These are phyloP conservation scores for Colletotrichum karsti DNA, from an alignment of 2,329 filamentous ascomycete genomes.

Conservation along the genomic window DNA sequence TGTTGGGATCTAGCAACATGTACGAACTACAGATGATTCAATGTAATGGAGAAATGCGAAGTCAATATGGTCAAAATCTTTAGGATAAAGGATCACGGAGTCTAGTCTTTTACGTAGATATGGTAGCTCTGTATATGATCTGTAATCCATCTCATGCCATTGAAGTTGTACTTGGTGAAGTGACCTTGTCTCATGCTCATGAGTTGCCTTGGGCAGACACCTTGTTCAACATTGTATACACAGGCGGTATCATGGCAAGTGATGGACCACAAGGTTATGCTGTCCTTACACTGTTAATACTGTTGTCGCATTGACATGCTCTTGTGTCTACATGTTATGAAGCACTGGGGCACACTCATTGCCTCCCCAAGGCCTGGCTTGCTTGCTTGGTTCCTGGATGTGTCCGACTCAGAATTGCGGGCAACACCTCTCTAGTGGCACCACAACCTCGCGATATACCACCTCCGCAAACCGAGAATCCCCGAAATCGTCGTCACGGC, in stretches of 20 bases:
- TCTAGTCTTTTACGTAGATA: constrained; percentile 45
- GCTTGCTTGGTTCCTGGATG: too few relatives aligned
- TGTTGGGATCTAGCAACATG: constrained; percentile 33
- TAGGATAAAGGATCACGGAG: constrained; percentile 29
- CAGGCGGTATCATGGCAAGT: too few relatives aligned
- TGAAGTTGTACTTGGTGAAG: neutral
- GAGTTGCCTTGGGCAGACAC: too few relatives aligned
- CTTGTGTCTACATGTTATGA: too few relatives aligned
- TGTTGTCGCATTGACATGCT: too few relatives aligned
- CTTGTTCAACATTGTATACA: too few relatives aligned
- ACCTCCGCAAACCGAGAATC: neutral
- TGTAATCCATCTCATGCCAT: constrained; percentile 32
- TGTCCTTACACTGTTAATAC: too few relatives aligned
- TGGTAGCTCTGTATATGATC: constrained; percentile 52
- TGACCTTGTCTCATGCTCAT: neutral
- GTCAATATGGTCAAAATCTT: constrained; percentile 30
- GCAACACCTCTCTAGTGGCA: constrained; percentile 32
- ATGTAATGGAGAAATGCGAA: constrained; percentile 33
- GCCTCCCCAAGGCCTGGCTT: too few relatives aligned
- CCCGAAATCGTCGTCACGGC: neutral
- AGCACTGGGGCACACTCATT: too few relatives aligned
- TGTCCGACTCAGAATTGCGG: neutral
- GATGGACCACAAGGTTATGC: too few relatives aligned
- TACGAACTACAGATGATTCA: constrained; percentile 29
- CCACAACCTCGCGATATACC: constrained; percentile 8